Base-by-base conservation (phyloP, 177 flowering plant species). In the Vitis hybrid region DNA sequence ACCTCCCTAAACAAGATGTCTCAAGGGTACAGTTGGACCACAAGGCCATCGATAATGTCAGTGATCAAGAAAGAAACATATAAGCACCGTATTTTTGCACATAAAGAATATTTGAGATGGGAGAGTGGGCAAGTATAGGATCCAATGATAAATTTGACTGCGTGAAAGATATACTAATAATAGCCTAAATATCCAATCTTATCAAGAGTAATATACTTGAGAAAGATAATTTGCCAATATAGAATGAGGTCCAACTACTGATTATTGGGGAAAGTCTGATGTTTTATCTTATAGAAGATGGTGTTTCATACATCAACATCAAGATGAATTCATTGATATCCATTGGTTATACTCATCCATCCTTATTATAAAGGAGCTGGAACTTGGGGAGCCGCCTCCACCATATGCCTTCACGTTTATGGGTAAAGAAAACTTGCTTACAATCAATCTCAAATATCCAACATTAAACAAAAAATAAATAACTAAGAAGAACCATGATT, bases 271-370 rank as follows among this genome's bases (percentile, higher is more conserved):
- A 52, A 52, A 11, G 2, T 0, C 0, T 52, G 14, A 8, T 52
- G 14, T 18, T 9, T 7, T n/a, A 61, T 10, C 3, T 23, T 34
- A 63, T 45, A 10, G 5, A 17, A 6, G 5, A 6, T n/a, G 17
- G 17, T 9, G 65, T 57, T 55, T 45, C 62, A 61, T 63, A 77
- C 82, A 78, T 69, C 23, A 10, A 18, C 30, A 49, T 78, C 71
- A 68, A 48, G 77, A 66, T 72, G 71, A 64, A 62, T 73, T 69
- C 63, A 23, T 73, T 40, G 87, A 75, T 66, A 79, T 69, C 98
- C 98, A 94, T 70, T 82, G 73, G 74, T 87, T 92, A 74, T 87
- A 94, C 75, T 93, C 97, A 68, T 90, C 98, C 97, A 91, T 91
- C 75, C 94, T 84, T 80, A 93, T 89, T 14, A 90, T 90, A 68